Percentiles rank a stretch among this genome's conserved stretches.
These are phyloP conservation scores for Ensete glaucum DNA, from an alignment of 176 grass and related monocot genomes.

Conservation along the genomic window DNA sequence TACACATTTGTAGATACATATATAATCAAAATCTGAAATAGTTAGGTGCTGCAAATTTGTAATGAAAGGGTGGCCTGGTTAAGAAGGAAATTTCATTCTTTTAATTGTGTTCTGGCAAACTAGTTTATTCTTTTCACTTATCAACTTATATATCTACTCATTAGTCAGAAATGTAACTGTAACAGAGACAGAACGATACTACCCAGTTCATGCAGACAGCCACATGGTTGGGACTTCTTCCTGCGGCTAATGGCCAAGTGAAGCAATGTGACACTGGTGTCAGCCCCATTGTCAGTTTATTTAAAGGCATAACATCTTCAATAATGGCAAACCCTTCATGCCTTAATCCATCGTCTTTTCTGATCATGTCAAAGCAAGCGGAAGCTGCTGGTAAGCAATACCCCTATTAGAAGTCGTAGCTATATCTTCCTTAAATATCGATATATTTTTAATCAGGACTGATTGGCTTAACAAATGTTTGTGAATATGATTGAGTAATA, in stretches of 20 bases:
- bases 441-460: too few relatives aligned
- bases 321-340: constrained; percentile 65
- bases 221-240: constrained; percentile 77
- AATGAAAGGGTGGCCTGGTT: too few relatives aligned
- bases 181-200: constrained; percentile 88
- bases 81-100: too few relatives aligned
- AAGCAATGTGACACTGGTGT: constrained; percentile 50
- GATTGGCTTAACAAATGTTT: too few relatives aligned
- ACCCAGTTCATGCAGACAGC: constrained; percentile 89
- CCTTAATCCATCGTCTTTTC: constrained; percentile 82
- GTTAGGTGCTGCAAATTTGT: neutral
- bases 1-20: neutral
- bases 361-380: constrained; percentile 96
- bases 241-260: constrained; percentile 74
- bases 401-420: neutral
- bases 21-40: neutral
- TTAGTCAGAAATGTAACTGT: constrained; percentile 9
- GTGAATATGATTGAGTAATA: too few relatives aligned
- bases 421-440: neutral
- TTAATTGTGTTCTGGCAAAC: neutral
- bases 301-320: constrained; percentile 49
- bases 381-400: constrained; percentile 88
- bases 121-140: neutral
- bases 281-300: constrained; percentile 58
- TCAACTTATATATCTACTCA: neutral